Conservation (phyloP, 768 basidiomycete genomes). For the Pholiota molesta region DNA sequence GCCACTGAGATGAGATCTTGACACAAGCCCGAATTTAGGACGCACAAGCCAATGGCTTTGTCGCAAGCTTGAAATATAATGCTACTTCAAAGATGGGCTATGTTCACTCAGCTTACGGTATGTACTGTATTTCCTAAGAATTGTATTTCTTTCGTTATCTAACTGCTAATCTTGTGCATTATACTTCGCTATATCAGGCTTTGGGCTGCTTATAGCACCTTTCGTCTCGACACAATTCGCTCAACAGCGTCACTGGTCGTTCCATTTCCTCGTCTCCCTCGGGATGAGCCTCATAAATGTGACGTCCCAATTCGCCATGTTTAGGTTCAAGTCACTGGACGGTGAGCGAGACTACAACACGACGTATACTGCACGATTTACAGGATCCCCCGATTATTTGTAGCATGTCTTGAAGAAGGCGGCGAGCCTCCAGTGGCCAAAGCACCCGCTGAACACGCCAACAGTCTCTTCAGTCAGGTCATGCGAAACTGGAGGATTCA, state of each 20-base stretch:
- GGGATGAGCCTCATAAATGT: constrained; percentile 64
- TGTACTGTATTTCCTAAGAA: not conserved
- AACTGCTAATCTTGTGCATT: constrained; percentile 10
- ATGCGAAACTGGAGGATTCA: constrained; percentile 55
- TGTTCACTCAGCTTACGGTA: constrained; percentile 50
- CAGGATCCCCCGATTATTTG: too few species aligned
- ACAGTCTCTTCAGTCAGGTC: constrained; percentile 52
- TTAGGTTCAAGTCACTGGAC: constrained; percentile 68
- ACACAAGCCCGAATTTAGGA: constrained; percentile 41
- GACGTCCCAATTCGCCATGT: constrained; percentile 52
- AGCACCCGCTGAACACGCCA: constrained; percentile 32
- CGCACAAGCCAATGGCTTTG: constrained; percentile 70
- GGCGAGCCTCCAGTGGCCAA: constrained; percentile 47
- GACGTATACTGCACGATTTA: not conserved
- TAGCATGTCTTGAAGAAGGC: constrained; percentile 39
- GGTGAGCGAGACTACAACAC: constrained; percentile 36
- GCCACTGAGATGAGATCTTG: not conserved
- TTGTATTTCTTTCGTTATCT: not conserved
- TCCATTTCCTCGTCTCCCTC: constrained; percentile 73
- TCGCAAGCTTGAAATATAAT: constrained; percentile 57
- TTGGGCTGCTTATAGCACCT: constrained; percentile 66
- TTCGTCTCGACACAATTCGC: constrained; percentile 82
- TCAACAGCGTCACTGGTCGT: constrained; percentile 64
- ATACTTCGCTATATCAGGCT: constrained; percentile 37
- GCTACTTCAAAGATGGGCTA: constrained; percentile 59